Conservation (phyloP, 2,329 filamentous ascomycete genomes). For the Aureobasidium sp. region DNA sequence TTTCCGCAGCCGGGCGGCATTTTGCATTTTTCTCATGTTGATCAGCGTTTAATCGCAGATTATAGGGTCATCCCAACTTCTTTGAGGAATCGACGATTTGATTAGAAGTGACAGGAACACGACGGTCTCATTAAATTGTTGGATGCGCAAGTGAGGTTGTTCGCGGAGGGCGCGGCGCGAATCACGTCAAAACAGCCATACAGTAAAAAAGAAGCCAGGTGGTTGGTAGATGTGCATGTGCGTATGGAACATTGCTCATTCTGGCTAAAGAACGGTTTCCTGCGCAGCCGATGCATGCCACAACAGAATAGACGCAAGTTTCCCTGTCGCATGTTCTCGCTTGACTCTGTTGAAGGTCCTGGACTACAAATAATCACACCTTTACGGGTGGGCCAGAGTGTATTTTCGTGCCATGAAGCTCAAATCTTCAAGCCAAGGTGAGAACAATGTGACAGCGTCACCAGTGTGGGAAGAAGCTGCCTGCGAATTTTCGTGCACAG, state of each 20-base stretch:
- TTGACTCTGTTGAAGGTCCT: not conserved
- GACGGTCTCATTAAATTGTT: not conserved
- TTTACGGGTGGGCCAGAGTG: not conserved
- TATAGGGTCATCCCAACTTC: no score
- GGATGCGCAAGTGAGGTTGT: not conserved
- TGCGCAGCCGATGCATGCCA: constrained; percentile 8
- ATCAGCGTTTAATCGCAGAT: constrained; percentile 9
- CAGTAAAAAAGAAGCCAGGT: constrained; percentile 13
- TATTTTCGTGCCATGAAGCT: no score
- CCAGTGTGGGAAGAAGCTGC: not conserved
- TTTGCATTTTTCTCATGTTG: constrained; percentile 8
- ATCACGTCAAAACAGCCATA: not conserved
- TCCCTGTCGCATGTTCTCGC: not conserved
- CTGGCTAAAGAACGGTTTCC: constrained; percentile 5
- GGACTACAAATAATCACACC: not conserved
- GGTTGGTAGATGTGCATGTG: constrained; percentile 11
- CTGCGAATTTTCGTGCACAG: not conserved
- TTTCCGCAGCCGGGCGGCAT: constrained; percentile 4
- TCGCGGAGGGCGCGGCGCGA: not conserved
- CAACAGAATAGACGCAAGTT: not conserved
- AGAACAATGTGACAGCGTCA: not conserved
- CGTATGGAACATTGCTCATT: not conserved
- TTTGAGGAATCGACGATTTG: no score
- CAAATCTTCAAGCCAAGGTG: not conserved
- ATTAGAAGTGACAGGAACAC: no score